A percentile compares a stretch with the other conserved stretches of the same genome.
Evolutionary conservation across 352 stramenopile species (phyloP).

Genomic region (Ophiocytium majus): DNA sequence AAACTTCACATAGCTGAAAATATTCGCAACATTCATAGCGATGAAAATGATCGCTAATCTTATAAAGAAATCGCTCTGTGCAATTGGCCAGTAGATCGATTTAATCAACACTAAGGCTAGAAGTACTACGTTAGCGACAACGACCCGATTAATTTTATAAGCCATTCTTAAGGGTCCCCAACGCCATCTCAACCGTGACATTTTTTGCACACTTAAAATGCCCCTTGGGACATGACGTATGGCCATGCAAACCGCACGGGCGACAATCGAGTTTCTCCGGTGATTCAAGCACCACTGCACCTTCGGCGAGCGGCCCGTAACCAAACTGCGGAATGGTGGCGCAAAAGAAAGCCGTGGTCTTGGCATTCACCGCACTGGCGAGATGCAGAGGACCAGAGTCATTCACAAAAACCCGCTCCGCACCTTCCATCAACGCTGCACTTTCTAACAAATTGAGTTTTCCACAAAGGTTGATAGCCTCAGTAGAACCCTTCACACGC

Average conservation of each 20-base stretch:
- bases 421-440: not conserved
- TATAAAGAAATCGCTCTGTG: too few relatives aligned
- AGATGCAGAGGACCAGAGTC: not conserved
- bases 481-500: not conserved
- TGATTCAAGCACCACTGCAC: not conserved
- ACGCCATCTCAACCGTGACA: not conserved
- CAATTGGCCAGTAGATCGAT: too few relatives aligned
- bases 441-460: not conserved
- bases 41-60: too few relatives aligned
- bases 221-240: not conserved
- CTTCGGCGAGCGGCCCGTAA: not conserved
- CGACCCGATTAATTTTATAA: too few relatives aligned
- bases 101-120: too few relatives aligned
- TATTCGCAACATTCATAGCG: too few relatives aligned
- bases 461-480: slow-evolving; percentile 4
- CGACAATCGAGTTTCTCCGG: not conserved
- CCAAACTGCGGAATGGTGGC: not conserved
- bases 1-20: too few relatives aligned
- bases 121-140: too few relatives aligned
- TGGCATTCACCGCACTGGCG: not conserved
- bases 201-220: slow-evolving; percentile 5
- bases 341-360: not conserved
- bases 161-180: too few relatives aligned
- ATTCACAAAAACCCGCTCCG: not conserved
- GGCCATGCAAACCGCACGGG: not conserved